Evolutionary conservation across 2,329 filamentous ascomycete genomes (phyloP).

Genomic region (Sordariomycetes sp.): DNA sequence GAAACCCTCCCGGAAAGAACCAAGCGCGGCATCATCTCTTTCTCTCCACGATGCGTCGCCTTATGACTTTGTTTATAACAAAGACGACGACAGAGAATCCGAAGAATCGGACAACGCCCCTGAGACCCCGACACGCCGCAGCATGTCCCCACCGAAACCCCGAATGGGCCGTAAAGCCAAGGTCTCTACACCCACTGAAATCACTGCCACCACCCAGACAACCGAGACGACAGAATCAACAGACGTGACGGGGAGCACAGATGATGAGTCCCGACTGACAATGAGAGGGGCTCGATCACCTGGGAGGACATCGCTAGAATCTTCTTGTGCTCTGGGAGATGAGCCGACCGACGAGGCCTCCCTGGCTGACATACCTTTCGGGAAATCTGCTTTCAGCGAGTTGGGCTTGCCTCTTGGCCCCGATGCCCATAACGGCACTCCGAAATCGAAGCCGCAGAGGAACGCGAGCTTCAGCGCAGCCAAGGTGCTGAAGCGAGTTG

Average conservation of each 20-base stretch:
- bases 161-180: not conserved
- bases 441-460: slow-evolving; percentile 36
- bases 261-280: not conserved
- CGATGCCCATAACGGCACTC: slow-evolving; percentile 28
- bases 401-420: slow-evolving; percentile 43
- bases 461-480: slow-evolving; percentile 48
- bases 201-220: not conserved
- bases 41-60: slow-evolving; percentile 4
- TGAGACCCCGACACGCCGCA: slow-evolving; percentile 5
- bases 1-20: not conserved
- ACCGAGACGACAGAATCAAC: slow-evolving; percentile 1
- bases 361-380: slow-evolving; percentile 51
- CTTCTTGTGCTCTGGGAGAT: not conserved
- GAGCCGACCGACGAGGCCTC: slow-evolving; percentile 16
- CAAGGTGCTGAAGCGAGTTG: slow-evolving; percentile 54
- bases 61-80: not conserved
- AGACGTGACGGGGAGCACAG: not conserved
- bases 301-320: not conserved
- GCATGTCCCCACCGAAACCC: not conserved
- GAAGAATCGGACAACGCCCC: slow-evolving; percentile 1
- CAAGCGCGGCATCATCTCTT: not conserved
- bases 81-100: not conserved
- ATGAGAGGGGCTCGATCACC: slow-evolving; percentile 1
- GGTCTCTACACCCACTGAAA: not conserved
- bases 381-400: slow-evolving; percentile 56